phyloP scores from a whole-genome alignment of 176 grass and related monocot genomes.

The Aegilops umbellulata region DNA sequence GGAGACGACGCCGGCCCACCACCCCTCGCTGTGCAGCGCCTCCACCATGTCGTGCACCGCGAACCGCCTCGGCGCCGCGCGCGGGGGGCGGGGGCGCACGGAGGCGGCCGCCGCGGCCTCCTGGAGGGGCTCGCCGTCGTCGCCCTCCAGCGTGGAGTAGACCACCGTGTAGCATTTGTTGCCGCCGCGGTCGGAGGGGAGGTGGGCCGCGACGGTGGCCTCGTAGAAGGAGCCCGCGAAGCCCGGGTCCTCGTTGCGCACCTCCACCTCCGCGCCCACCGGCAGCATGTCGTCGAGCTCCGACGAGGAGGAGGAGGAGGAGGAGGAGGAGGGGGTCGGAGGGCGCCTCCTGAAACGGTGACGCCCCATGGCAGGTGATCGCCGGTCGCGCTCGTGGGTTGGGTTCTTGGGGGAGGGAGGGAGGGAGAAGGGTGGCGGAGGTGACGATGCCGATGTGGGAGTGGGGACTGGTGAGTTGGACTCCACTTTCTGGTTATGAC shows the following conservation, averaged over 20 bases:
- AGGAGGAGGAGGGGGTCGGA: too few relatives aligned
- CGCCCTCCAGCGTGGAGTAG: constrained; percentile 28
- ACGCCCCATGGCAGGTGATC: not conserved
- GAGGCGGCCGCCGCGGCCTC: not conserved
- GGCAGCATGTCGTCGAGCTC: not conserved
- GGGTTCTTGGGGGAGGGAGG: not conserved
- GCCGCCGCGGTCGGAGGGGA: not conserved
- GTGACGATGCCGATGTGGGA: not conserved
- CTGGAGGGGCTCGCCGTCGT: not conserved
- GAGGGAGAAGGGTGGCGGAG: not conserved
- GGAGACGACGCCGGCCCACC: constrained; percentile 64
- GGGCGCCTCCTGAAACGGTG: not conserved
- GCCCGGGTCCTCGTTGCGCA: constrained; percentile 2
- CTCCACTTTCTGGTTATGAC: not conserved
- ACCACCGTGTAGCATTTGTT: not conserved
- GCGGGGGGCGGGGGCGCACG: constrained; percentile 19
- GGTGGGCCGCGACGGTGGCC: not conserved
- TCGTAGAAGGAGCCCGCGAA: constrained; percentile 25
- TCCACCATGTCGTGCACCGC: constrained; percentile 51
- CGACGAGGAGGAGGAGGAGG: too few relatives aligned
- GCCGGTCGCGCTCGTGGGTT: too few relatives aligned
- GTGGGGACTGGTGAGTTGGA: not conserved
- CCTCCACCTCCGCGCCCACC: constrained; percentile 18
- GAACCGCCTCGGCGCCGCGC: not conserved
- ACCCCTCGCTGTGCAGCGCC: constrained; percentile 63